phyloP scores from a whole-genome alignment of 1,139 yeast species.

The Candida sp. region DNA sequence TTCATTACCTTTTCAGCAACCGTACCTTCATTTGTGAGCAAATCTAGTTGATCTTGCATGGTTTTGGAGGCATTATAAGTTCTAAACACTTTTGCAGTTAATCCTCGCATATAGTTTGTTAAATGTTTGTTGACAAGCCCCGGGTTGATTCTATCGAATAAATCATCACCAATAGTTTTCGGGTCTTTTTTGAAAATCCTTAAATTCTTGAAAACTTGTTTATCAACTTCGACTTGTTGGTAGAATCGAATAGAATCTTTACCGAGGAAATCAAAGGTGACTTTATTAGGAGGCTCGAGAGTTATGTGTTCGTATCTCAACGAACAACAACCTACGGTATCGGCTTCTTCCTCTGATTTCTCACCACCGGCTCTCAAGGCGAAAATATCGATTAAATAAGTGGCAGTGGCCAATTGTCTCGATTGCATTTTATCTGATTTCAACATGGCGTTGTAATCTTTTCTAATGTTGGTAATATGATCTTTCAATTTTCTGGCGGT shows the following conservation, averaged over 20 bases:
- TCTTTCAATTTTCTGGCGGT: constrained; percentile 82
- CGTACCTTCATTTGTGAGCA: constrained; percentile 80
- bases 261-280: constrained; percentile 93
- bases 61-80: constrained; percentile 96
- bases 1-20: constrained; percentile 83
- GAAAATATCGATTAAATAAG: constrained; percentile 88
- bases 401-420: constrained; percentile 92
- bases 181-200: constrained; percentile 85
- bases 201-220: constrained; percentile 85
- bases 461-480: constrained; percentile 70
- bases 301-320: constrained; percentile 87
- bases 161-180: constrained; percentile 86
- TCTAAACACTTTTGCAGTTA: constrained; percentile 97
- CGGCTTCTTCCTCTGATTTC: constrained; percentile 96
- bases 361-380: constrained; percentile 99
- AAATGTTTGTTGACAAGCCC: constrained; percentile 78
- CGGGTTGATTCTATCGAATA: constrained; percentile 90
- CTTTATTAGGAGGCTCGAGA: constrained; percentile 80
- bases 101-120: constrained; percentile 87
- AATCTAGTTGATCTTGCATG: constrained; percentile 91
- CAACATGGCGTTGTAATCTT: constrained; percentile 68
- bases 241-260: constrained; percentile 91
- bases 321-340: constrained; percentile 98
- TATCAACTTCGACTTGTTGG: constrained; percentile 89
- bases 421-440: constrained; percentile 78